Percentiles rank a stretch among this genome's conserved stretches.
These are phyloP conservation scores for Xylaria sp. DNA, from an alignment of 2,329 filamentous ascomycete species.

Conservation along the genomic window DNA sequence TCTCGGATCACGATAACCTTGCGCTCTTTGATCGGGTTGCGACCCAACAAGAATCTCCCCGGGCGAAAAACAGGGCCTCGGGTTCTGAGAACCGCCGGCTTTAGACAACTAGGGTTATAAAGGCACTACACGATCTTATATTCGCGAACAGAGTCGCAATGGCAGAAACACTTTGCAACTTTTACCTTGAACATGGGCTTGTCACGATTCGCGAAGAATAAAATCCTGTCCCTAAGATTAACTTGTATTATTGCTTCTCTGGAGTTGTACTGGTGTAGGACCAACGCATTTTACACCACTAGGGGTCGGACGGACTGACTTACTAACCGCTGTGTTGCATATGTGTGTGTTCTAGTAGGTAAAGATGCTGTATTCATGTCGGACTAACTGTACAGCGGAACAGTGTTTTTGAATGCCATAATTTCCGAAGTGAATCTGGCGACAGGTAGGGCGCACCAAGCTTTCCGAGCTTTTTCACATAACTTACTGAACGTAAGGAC, in stretches of 20 bases:
- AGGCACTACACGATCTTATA: background rate
- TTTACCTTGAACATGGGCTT: background rate
- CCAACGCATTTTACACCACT: background rate
- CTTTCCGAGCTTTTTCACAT: no score
- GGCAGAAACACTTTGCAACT: background rate
- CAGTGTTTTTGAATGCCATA: no score
- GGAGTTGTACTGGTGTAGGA: background rate
- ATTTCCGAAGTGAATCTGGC: background rate
- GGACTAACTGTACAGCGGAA: background rate
- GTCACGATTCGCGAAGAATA: background rate
- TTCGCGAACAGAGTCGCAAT: background rate
- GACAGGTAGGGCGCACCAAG: background rate
- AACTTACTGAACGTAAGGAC: no score
- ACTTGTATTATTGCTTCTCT: no score
- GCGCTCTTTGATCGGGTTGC: background rate
- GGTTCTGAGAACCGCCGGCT: slow-evolving; percentile 2
- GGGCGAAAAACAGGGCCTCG: background rate
- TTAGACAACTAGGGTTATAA: background rate
- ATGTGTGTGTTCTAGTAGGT: background rate
- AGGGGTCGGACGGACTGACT: background rate
- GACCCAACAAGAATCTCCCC: background rate
- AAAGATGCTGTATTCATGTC: background rate
- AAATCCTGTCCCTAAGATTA: background rate
- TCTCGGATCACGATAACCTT: background rate
- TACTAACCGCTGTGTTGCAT: background rate